Base-by-base conservation (phyloP, 257 asterid genomes). In the Echium plantagineum region DNA sequence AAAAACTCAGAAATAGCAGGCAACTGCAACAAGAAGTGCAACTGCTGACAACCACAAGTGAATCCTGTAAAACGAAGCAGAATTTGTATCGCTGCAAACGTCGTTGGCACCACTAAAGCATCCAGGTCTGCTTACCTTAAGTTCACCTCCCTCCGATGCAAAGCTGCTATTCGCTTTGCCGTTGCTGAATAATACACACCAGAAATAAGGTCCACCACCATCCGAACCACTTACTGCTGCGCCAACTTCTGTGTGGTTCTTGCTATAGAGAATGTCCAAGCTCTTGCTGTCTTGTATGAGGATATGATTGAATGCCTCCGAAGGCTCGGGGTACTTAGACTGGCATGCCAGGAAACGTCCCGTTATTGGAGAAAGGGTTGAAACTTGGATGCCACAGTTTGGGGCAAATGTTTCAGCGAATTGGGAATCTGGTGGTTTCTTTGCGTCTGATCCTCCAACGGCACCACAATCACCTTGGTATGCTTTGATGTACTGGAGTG, bases 271-370 rank as follows among this genome's bases (percentile, higher is more conserved):
- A 57, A 87, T 81, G 17, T 82, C 93, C 51, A 80, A 22, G 72
- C 95, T 80, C 77, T 70, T 80, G 9, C 57, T 69, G 9, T 76
- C 84, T 47, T 78, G 75, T 83, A 87, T 82, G 60, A 90, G 66
- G 21, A 87, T 77, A 0, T 74, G 71, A 0, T 94, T 83, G 67
- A 90, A 85, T 19, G 96, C 96, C 9, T 64, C 72, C 0, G 79
- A 28, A 15, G 98, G 94, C 55, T 63, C 47, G 16, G 69, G 71
- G 10, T 90, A 90, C 63, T 78, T 66, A 5, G 98, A 81, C 66
- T 87, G 87, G 66, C 98, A 90, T 16, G 83, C 98, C 3, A 90
- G 83, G 8, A 90, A 76, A 10, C 96, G 96, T 26, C 98, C 96
- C 2, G 96, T 90, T 63, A 90, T 78, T 15, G 81, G 85, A 6